These are phyloP conservation scores for Secale cereale DNA, from an alignment of 176 grass and related monocot species.

Conservation along the genomic window DNA sequence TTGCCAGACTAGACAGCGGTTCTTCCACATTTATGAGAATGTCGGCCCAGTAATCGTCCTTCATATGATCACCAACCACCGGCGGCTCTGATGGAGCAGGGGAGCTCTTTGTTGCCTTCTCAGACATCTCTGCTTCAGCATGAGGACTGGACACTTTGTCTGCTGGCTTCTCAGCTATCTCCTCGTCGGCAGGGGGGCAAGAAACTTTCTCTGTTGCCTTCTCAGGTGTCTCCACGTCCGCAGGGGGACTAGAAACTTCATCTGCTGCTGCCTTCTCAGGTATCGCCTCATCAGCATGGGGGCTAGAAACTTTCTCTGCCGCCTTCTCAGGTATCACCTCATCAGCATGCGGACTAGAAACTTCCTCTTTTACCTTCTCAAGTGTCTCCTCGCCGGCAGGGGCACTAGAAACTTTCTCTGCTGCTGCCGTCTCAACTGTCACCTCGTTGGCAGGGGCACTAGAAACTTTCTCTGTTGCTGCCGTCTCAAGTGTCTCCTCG, in stretches of 20 bases:
- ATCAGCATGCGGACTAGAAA: constrained; percentile 4
- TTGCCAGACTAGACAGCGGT: constrained; percentile 39
- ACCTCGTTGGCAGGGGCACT: background rate
- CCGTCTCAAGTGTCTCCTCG: no score
- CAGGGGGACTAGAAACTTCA: background rate
- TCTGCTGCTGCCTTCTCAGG: background rate
- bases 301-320: background rate
- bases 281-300: background rate
- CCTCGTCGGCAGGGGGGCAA: background rate
- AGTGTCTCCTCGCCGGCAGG: background rate
- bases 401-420: background rate
- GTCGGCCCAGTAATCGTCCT: constrained; percentile 69
- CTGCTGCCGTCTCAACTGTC: background rate
- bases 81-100: constrained; percentile 23
- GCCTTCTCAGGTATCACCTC: constrained; percentile 16
- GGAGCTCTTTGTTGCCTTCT: constrained; percentile 19
- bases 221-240: background rate
- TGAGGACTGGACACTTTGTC: background rate
- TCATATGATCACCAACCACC: constrained; percentile 38
- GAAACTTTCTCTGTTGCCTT: background rate
- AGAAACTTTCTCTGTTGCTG: no score
- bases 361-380: constrained; percentile 8
- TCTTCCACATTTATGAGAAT: constrained; percentile 56
- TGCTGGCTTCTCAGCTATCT: background rate
- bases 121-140: background rate